A percentile compares a stretch with the other conserved stretches of the same genome.
These are phyloP conservation scores for Periconia macrospinosa DNA, from an alignment of 2,329 filamentous ascomycete species.

Conservation along the genomic window DNA sequence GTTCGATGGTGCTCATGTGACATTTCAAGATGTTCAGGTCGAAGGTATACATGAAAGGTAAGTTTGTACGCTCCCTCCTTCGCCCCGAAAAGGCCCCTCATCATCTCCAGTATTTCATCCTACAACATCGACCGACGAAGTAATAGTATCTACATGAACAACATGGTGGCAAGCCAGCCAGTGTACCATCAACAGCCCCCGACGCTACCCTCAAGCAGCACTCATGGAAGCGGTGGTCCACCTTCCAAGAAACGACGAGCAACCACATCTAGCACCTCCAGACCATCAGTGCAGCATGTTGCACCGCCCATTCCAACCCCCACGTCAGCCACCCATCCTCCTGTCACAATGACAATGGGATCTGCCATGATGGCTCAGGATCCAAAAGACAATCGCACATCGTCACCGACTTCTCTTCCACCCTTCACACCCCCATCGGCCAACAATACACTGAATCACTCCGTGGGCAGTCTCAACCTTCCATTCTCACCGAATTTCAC, in stretches of 20 bases:
- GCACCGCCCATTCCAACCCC: conserved; percentile 31
- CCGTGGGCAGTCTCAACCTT: conserved; percentile 24
- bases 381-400: conserved; percentile 22
- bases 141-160: conserved; percentile 41
- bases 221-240: conserved; percentile 33
- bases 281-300: conserved; percentile 19
- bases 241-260: conserved; percentile 40
- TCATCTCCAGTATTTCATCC: conserved; percentile 27
- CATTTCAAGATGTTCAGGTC: conserved; percentile 66
- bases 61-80: conserved; percentile 1
- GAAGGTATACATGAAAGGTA: conserved; percentile 64
- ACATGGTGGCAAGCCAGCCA: conserved; percentile 25
- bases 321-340: conserved; percentile 33
- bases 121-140: conserved; percentile 43
- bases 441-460: conserved; percentile 15
- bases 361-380: conserved; percentile 20
- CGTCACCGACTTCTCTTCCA: conserved; percentile 20
- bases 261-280: conserved; percentile 27
- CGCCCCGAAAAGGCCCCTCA: conserved; percentile 12
- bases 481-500: conserved; percentile 48
- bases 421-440: conserved; percentile 33
- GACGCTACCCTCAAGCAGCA: conserved; percentile 22
- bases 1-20: conserved; percentile 76
- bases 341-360: conserved; percentile 17
- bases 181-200: conserved; percentile 27